phyloP scores from a whole-genome alignment of 2,329 filamentous ascomycete species.

The Coniochaeta prunicola region DNA sequence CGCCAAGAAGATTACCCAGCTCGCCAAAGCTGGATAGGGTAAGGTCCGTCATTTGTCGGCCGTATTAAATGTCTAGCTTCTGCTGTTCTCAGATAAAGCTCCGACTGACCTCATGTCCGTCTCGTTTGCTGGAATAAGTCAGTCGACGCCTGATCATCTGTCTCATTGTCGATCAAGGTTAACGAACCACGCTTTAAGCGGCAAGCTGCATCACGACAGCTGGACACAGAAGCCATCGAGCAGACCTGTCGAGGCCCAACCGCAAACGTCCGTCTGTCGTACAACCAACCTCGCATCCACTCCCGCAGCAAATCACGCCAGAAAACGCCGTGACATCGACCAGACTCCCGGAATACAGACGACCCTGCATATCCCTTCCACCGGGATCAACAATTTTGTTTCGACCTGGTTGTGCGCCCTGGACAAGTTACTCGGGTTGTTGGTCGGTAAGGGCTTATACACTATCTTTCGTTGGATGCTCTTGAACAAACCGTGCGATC shows the following conservation, averaged over 20 bases:
- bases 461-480: not conserved
- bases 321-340: not conserved
- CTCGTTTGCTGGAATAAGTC: not conserved
- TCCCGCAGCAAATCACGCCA: not conserved
- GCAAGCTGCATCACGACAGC: slow-evolving; percentile 2
- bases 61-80: not conserved
- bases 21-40: not conserved
- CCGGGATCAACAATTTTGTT: not conserved
- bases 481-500: not conserved
- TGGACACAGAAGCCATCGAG: not conserved
- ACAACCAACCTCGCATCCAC: not conserved
- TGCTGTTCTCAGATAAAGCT: not conserved
- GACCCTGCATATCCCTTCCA: not conserved
- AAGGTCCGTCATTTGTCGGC: not conserved
- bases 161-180: not conserved
- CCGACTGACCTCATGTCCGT: not conserved
- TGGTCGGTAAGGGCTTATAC: not conserved
- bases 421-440: not conserved
- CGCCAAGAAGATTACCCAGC: not conserved
- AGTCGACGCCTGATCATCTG: not conserved
- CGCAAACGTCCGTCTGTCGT: not conserved
- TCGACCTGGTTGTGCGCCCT: not conserved
- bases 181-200: not conserved
- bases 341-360: not conserved
- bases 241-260: not conserved